Conservation (phyloP, 352 stramenopile species). For the Thraustochytrium striatum region DNA sequence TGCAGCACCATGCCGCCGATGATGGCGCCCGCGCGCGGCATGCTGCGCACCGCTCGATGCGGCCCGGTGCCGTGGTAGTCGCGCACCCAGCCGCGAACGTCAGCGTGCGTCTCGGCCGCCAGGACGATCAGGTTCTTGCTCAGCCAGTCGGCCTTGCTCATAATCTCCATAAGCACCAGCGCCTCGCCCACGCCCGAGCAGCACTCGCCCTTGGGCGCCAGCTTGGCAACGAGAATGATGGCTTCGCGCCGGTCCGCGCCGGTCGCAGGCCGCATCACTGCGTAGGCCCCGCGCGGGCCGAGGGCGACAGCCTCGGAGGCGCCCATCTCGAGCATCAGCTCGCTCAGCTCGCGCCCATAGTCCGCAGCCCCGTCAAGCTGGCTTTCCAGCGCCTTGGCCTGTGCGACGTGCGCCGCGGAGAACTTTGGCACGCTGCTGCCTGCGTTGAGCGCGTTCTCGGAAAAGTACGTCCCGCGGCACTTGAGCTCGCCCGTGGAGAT, state of each 20-base stretch:
- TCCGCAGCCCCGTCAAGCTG: neutral
- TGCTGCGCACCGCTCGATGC: neutral
- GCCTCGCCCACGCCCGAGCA: slow-evolving; percentile 6
- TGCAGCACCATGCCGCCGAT: slow-evolving; percentile 20
- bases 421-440: neutral
- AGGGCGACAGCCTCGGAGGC: neutral
- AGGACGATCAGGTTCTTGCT: slow-evolving; percentile 28
- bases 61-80: neutral
- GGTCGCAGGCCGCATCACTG: neutral
- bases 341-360: neutral
- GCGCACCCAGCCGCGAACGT: neutral
- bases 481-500: slow-evolving; percentile 73
- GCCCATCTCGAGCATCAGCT: neutral
- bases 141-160: slow-evolving; percentile 22
- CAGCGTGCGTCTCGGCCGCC: neutral
- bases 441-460: slow-evolving; percentile 68
- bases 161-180: neutral
- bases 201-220: neutral
- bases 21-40: neutral
- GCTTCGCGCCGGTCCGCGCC: slow-evolving; percentile 23
- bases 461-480: slow-evolving; percentile 75
- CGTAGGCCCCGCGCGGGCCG: neutral
- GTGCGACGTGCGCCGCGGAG: neutral
- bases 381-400: neutral
- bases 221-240: slow-evolving; percentile 63